phyloP scores from a whole-genome alignment of 495 filamentous ascomycete genomes.

The Xylaria palmicola region DNA sequence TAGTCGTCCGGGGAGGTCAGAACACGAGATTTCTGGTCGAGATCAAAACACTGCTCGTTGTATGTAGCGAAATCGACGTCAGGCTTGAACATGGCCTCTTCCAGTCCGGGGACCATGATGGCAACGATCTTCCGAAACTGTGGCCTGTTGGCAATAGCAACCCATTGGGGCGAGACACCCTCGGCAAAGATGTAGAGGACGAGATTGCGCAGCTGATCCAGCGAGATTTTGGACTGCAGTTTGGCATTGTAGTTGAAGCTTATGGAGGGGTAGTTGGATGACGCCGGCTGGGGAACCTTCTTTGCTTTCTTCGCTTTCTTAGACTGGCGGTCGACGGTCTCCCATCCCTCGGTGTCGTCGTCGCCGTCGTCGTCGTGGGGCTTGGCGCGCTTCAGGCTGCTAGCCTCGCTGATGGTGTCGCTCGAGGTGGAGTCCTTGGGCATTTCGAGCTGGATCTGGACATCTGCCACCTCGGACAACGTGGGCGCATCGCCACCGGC shows the following conservation, averaged over 20 bases:
- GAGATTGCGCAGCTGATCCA: slow-evolving; percentile 76
- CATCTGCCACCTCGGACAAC: too few species aligned
- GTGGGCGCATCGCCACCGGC: background rate
- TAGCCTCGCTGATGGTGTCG: slow-evolving; percentile 15
- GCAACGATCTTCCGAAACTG: slow-evolving; percentile 81
- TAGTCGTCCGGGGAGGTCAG: slow-evolving; percentile 61
- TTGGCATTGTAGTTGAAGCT: slow-evolving; percentile 63
- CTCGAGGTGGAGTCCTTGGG: slow-evolving; percentile 10
- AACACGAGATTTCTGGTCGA: slow-evolving; percentile 29
- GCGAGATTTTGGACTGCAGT: slow-evolving; percentile 70
- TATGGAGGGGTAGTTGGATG: slow-evolving; percentile 71
- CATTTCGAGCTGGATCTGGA: slow-evolving; percentile 6
- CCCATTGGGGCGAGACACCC: slow-evolving; percentile 80
- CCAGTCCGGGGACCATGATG: slow-evolving; percentile 91
- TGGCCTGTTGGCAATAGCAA: slow-evolving; percentile 72
- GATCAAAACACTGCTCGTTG: slow-evolving; percentile 31
- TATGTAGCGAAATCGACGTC: slow-evolving; percentile 53
- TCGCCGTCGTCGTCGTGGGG: slow-evolving; percentile 46
- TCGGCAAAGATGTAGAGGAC: slow-evolving; percentile 89
- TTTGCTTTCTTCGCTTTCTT: slow-evolving; percentile 54
- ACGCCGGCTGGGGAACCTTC: slow-evolving; percentile 52
- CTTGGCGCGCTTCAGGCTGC: slow-evolving; percentile 40
- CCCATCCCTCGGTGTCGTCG: slow-evolving; percentile 46
- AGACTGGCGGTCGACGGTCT: slow-evolving; percentile 37
- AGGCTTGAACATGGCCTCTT: slow-evolving; percentile 84